A percentile compares a stretch with the other conserved stretches of the same genome.
Conservation (phyloP, 441 rosid species). For the Metrosideros polymorpha region DNA sequence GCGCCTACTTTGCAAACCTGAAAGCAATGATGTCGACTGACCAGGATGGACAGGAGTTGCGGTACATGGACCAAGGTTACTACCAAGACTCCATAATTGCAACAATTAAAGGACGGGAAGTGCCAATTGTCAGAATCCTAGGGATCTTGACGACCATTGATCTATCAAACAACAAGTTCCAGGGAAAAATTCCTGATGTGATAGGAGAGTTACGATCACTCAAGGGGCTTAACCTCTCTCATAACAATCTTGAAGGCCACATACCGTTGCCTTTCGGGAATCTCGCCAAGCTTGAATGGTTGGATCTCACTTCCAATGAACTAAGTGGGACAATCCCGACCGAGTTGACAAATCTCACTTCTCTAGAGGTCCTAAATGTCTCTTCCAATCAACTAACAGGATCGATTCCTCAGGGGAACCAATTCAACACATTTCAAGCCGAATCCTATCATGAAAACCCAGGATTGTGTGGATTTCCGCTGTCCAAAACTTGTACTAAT, state of each 20-base stretch:
- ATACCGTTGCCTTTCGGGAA: neutral
- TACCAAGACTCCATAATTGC: neutral
- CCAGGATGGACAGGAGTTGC: neutral
- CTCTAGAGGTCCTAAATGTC: neutral
- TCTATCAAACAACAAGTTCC: neutral
- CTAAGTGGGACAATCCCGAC: neutral
- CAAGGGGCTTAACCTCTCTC: neutral
- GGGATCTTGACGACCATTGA: neutral
- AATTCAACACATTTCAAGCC: neutral
- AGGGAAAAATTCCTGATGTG: neutral
- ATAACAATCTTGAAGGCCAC: neutral
- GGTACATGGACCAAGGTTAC: neutral
- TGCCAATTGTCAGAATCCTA: neutral
- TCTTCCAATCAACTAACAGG: neutral
- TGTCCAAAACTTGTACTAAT: neutral
- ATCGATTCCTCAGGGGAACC: neutral
- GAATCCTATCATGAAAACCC: neutral
- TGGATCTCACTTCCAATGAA: neutral
- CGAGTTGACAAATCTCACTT: neutral
- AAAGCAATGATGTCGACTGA: neutral
- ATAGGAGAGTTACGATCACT: neutral
- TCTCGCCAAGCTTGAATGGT: neutral
- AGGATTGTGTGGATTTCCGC: neutral
- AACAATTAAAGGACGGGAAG: neutral
- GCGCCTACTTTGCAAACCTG: neutral